Base-by-base conservation (phyloP, 352 stramenopile genomes). In the Elongisporangium prolatum region DNA sequence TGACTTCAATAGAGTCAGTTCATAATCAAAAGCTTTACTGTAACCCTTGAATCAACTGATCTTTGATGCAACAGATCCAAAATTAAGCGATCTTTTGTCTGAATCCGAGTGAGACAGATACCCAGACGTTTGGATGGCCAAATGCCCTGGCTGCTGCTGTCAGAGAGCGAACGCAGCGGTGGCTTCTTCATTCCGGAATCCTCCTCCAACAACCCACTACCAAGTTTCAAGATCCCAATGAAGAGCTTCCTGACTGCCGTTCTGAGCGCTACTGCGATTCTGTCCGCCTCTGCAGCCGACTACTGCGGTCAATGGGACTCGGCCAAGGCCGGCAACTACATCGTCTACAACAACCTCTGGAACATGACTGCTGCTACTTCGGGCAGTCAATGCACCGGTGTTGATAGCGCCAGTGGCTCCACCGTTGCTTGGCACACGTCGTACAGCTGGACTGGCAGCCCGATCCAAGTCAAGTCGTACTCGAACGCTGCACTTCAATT, bases 321-420 rank as follows among this genome's bases (percentile, higher is more conserved):
- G 13, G 50, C 51, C 3, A 71, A 54, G 5, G 58, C 68, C 2
- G 67, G 62, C 37, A 62, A 69, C 59, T 81, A 69, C 67, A 78
- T 69, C 7, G 57, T 81, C 11, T 81, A 81, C 64, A 81, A 81
- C 69, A 69, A 81, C 53, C 59, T 81, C 3, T 81, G 72, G 72
- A 64, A 54, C 25, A 20, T 62, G 34, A 52, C 63, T n/a, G 60
- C 66, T 4, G 67, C 72, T 44, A 62, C 61, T 5, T 69, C 57
- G 13, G 72, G 72, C 47, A 54, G 38, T 1, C 72, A 81, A 54
- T 78, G 72, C 67, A 81, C 72, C 17, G 54, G 65, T 18, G 69
- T 78, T 6, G 64, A 62, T 38, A 59, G 67, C 47, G 60, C 49
- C 25, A 70, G 48, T 22, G 68, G 63, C 49, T 57, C 58, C 22